Base-by-base conservation (phyloP, 805 yeast genomes). In the Groenewaldozyma tartarivorans region DNA sequence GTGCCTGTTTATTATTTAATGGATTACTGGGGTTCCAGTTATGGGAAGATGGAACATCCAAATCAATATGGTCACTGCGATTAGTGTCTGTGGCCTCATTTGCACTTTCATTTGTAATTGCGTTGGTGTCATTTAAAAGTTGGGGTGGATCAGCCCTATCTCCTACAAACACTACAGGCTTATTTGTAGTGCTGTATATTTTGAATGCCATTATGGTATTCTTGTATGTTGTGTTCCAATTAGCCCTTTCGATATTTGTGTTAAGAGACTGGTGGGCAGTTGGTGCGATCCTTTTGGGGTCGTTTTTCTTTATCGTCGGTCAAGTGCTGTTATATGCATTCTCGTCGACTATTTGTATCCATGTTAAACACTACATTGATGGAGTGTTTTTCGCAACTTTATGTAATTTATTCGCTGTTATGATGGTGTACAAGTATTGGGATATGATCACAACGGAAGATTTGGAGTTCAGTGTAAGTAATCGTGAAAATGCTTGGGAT, bases 401-500 rank as follows among this genome's bases (percentile, higher is more conserved):
- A 27, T 75, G 95, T 56, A 85, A 85, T 56, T 57, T 86, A 38
- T 81, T 86, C 53, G 72, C 94, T 3, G 64, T 82, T 41, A 87
- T 92, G 95, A 90, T 92, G 97, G 69, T 90, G 39, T 90, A 87
- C 68, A 88, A 92, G 63, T 85, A 78, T 51, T 90, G 97, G 96
- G 96, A 88, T 55, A 86, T 88, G 73, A 80, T 90, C 39, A 92
- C 97, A 9, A 77, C 79, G 43, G 97, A 90, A 54, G 97, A 92
- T 59, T 76, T 90, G 52, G 98, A 90, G 63, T 92, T 90, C 61
- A 76, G 86, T 37, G 92, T 85, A 39, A 70, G 76, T 44, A 66
- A 67, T 30, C 65, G 65, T 44, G 74, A 68, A 46, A 66, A 62
- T 16, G 67, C 48, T 19, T 62, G 66, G 62, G 66, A 62, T 27